These are phyloP conservation scores for Curvularia sp. DNA, from an alignment of 2,329 filamentous ascomycete species.

Conservation along the genomic window DNA sequence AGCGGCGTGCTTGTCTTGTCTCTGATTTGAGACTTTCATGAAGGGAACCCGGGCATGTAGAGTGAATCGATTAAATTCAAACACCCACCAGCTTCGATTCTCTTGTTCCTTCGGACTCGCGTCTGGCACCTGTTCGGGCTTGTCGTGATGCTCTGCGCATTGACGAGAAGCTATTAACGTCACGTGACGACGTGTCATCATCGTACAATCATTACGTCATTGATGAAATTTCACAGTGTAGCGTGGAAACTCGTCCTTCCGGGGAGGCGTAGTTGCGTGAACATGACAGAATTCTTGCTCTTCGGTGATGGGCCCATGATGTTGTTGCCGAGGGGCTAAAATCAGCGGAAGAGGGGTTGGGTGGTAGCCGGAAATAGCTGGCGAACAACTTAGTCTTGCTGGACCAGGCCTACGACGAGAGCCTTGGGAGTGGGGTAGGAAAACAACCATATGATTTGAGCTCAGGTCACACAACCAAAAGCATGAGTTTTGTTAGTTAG, in stretches of 20 bases:
- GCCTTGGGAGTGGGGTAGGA: background rate
- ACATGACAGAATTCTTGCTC: background rate
- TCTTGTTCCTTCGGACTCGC: background rate
- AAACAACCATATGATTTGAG: background rate
- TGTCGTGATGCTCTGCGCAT: background rate
- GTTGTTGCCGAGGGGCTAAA: background rate
- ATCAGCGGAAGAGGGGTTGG: background rate
- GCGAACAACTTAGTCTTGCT: too few species aligned
- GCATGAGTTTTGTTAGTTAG: background rate
- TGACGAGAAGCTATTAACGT: background rate
- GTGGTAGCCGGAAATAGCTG: background rate
- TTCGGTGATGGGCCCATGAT: background rate
- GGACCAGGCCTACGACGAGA: background rate
- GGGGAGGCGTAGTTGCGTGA: background rate
- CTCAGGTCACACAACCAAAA: background rate
- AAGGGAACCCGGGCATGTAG: slow-evolving; percentile 41
- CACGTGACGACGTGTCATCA: slow-evolving; percentile 19
- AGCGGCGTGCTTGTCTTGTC: slow-evolving; percentile 36
- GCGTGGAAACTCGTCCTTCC: background rate
- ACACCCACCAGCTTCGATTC: slow-evolving; percentile 21
- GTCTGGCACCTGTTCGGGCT: background rate
- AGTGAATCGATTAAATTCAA: slow-evolving; percentile 45
- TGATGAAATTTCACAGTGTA: background rate
- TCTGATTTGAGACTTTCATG: slow-evolving; percentile 35
- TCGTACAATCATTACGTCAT: slow-evolving; percentile 13